A percentile compares a stretch with the other conserved stretches of the same genome.
Conservation (phyloP, 768 basidiomycete genomes). For the Amyloporia xantha region DNA sequence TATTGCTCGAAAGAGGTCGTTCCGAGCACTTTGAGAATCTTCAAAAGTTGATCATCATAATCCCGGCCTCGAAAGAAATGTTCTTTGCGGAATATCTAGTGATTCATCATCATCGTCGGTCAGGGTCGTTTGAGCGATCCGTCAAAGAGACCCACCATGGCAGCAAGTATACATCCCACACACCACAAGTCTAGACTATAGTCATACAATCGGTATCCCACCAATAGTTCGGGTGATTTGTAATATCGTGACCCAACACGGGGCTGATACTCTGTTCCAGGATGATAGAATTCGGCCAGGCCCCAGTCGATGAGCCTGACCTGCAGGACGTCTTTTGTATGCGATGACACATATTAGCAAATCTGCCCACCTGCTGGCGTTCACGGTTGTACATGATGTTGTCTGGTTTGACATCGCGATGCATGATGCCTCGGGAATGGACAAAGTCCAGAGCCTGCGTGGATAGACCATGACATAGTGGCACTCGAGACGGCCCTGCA, state of each 20-base stretch:
- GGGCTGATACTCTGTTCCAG: slow-evolving; percentile 94
- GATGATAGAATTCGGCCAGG: slow-evolving; percentile 96
- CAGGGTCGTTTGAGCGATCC: background rate
- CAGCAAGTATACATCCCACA: slow-evolving; percentile 98
- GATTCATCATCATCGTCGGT: slow-evolving; percentile 1
- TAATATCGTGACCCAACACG: slow-evolving; percentile 96
- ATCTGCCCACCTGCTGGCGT: slow-evolving; percentile 67
- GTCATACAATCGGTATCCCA: slow-evolving; percentile 97
- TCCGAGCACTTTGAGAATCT: slow-evolving; percentile 94
- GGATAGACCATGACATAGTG: slow-evolving; percentile 4
- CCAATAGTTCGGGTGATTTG: slow-evolving; percentile 93
- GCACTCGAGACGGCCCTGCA: background rate
- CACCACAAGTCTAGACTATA: slow-evolving; percentile 99
- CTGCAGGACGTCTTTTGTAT: slow-evolving; percentile 31
- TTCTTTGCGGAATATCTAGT: slow-evolving; percentile 96
- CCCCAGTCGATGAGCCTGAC: slow-evolving; percentile 98
- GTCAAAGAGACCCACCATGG: slow-evolving; percentile 59
- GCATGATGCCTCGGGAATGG: slow-evolving; percentile 98
- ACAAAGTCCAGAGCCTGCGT: slow-evolving; percentile 89
- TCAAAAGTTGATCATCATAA: slow-evolving; percentile 96
- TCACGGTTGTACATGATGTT: slow-evolving; percentile 99
- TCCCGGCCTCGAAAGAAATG: slow-evolving; percentile 99
- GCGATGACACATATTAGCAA: background rate
- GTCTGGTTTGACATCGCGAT: slow-evolving; percentile 96
- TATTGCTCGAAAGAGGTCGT: slow-evolving; percentile 92